Evolutionary conservation across 352 stramenopile genomes (phyloP), one percentile per base, ranked within the genome.

Genomic region (Pseudoperonospora humuli): DNA sequence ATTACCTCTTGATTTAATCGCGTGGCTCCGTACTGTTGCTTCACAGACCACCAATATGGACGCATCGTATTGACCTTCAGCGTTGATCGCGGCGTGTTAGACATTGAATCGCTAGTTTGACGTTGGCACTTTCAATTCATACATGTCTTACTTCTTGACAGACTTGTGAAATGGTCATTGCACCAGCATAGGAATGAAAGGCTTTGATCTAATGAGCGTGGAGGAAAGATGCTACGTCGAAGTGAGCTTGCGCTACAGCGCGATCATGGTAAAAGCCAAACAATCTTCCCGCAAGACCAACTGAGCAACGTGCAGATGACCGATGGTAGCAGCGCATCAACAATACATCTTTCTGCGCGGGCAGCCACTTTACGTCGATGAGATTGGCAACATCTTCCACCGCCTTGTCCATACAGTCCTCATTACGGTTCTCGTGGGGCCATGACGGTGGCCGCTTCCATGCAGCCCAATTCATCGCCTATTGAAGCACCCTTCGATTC

Each of bases 401-500:
- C 8, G 57, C 57, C 17, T 63, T 59, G n/a, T 46, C 41, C 5
- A 47, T 36, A 10, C 57, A 66, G 17, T 49, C 57, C 32, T 66
- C 57, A 1, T 1, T 38, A 0, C 52, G 45, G 15, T 66, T 62
- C 19, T 45, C 33, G 17, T 59, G 28, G 7, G 62, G 23, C 56
- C 50, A 65, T 61, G 34, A 9, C 51, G 52, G n/a, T 61, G 52
- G 0, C 52, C 52, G 1, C 31, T 46, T 1, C n/a, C 47, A 7
- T 7, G 50, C 43, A 7, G 50, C 50, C 36, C 43, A 48, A 23
- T 59, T 37, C 43, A 59, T 59, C 5, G 50, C 50, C 37, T 24
- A 54, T 2, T 53, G 1, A 44, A 44, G 25, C 50, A 50, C 13
- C 37, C 50, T 20, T 54, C 44, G 8, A 9, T 33, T 49, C 50